Percentiles rank a stretch among this genome's conserved stretches.
phyloP scores from a whole-genome alignment of 345 rosid genomes.

The Pugionium cornutum region DNA sequence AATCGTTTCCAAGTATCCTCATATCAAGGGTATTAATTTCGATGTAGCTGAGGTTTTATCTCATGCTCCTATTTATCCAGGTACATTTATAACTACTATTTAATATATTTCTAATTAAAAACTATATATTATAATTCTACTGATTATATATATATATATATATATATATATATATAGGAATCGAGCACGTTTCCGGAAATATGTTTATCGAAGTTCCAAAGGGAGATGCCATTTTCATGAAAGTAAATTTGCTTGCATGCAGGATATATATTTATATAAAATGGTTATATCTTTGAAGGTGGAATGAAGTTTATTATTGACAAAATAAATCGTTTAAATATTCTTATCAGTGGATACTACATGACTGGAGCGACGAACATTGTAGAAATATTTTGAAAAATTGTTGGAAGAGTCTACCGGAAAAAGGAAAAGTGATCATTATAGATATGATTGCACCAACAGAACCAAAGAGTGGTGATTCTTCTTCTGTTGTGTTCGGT shows the following conservation, averaged over 20 bases:
- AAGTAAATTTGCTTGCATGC: slow-evolving; percentile 43
- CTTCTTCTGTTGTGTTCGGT: slow-evolving; percentile 32
- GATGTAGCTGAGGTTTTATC: slow-evolving; percentile 39
- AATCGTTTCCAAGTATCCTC: slow-evolving; percentile 54
- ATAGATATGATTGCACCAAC: slow-evolving; percentile 42
- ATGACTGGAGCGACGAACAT: slow-evolving; percentile 46
- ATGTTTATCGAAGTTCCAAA: slow-evolving; percentile 48
- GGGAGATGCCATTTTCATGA: slow-evolving; percentile 62
- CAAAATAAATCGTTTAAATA: background rate
- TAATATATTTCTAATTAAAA: too few relatives aligned
- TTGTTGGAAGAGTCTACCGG: slow-evolving; percentile 46
- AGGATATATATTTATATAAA: background rate
- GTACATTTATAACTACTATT: background rate
- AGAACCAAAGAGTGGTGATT: slow-evolving; percentile 30
- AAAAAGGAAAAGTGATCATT: slow-evolving; percentile 46
- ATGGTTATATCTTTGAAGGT: background rate
- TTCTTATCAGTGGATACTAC: slow-evolving; percentile 43
- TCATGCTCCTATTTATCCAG: slow-evolving; percentile 38
- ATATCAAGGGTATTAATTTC: slow-evolving; percentile 50
- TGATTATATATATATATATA: slow-evolving; percentile 20
- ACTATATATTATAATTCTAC: background rate
- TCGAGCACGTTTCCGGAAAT: slow-evolving; percentile 76
- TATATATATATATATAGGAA: slow-evolving; percentile 48
- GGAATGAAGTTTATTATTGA: background rate
- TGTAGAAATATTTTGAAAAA: slow-evolving; percentile 50